A percentile compares a stretch with the other conserved stretches of the same genome.
Evolutionary conservation across 1,284 basidiomycete species (phyloP).

Genomic region (Ceratobasidium sp.): DNA sequence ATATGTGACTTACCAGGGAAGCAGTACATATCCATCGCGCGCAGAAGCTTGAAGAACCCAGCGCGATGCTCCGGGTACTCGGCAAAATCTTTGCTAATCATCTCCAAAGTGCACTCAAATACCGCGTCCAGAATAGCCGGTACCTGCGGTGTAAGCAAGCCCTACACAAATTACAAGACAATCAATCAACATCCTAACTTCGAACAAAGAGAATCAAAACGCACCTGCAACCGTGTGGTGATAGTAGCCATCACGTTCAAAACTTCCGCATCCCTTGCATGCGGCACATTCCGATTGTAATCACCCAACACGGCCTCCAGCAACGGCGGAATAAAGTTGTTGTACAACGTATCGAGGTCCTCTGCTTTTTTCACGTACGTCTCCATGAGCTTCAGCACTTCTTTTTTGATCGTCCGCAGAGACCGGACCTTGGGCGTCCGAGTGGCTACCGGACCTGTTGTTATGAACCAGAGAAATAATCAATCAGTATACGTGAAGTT

Average conservation of each 20-base stretch:
- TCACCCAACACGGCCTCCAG: constrained; percentile 97
- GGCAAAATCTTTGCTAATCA: constrained; percentile 99
- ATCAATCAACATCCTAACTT: constrained; percentile 68
- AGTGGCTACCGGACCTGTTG: constrained; percentile 86
- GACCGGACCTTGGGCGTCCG: constrained; percentile 97
- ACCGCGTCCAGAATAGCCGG: constrained; percentile 95
- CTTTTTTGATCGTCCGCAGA: constrained; percentile 97
- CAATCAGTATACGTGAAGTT: no score
- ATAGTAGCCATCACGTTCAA: constrained; percentile 99
- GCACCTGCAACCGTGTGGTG: constrained; percentile 83
- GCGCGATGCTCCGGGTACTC: constrained; percentile 98
- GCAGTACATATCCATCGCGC: constrained; percentile 93
- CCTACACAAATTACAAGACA: constrained; percentile 75
- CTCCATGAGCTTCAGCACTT: constrained; percentile 96
- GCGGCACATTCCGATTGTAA: constrained; percentile 94
- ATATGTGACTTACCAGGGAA: constrained; percentile 79
- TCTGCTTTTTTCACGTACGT: constrained; percentile 98
- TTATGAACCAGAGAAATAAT: no score
- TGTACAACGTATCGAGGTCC: constrained; percentile 92
- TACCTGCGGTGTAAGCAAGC: constrained; percentile 92
- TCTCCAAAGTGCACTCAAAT: constrained; percentile 96
- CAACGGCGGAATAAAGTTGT: constrained; percentile 92
- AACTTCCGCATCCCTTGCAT: constrained; percentile 96
- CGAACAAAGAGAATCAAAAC: constrained; percentile 51
- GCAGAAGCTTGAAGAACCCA: constrained; percentile 96